Base-by-base conservation (phyloP, 192 early-diverging fungal genomes). In the Rhizophagus clarus region DNA sequence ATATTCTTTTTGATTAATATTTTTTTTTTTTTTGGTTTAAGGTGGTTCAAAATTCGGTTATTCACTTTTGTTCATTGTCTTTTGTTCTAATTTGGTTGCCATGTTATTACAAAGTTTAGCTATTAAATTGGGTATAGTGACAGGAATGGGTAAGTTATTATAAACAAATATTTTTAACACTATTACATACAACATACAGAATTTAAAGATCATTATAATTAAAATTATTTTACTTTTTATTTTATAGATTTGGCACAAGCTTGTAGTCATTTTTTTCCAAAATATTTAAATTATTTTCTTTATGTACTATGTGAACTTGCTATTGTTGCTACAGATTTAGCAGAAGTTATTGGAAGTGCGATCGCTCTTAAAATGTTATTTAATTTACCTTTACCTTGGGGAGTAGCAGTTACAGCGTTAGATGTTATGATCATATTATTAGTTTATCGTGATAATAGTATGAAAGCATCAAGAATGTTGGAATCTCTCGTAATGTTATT, bases 311-410 rank as follows among this genome's bases (percentile, higher is more conserved):
- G 90, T 51, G 94, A 96, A 82, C 64, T 90, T 31, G 93, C 93
- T 9, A 95, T 96, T 77, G 90, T 96, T 61, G 92, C 94, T 15
- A 93, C 91, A 31, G 95, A 96, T 83, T 82, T 96, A 8, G 95
- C 95, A 32, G 95, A 95, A 75, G 93, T 95, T 40, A 93, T 96
- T 81, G 94, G 94, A 47, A 93, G 92, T 63, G 95, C 94, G 1
- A 93, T 96, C 75, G 94, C 93, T 0, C 80, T 96, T 45, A 93
- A 95, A 28, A 80, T 96, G 32, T 83, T 96, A 20, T 94, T 95
- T 80, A 83, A 83, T 24, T 66, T 95, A 26, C 91, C 94, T 14
- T 79, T 96, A 67, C 86, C 89, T 22, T 89, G 85, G 74, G 95
- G 95, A 32, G 90, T 96, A 4, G 87, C 91, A n/a, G 85, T 96